A percentile compares a stretch with the other conserved stretches of the same genome.
These are phyloP conservation scores for Aspergillus sp. DNA, from an alignment of 2,329 filamentous ascomycete genomes.

Conservation along the genomic window DNA sequence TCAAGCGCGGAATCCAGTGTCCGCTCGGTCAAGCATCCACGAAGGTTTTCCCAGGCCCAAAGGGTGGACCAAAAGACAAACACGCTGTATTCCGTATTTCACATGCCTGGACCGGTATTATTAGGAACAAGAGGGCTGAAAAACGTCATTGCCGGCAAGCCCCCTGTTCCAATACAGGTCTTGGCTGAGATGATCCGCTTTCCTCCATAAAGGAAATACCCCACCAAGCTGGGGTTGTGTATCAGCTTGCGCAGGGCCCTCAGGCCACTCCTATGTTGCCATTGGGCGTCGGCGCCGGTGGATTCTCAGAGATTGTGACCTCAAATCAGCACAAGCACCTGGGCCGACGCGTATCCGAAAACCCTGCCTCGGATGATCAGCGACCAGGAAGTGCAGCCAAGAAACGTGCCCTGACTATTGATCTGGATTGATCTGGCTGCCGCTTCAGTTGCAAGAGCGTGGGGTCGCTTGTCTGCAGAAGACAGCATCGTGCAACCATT, in stretches of 20 bases:
- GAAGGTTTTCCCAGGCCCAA: constrained; percentile 5
- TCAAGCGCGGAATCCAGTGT: constrained; percentile 29
- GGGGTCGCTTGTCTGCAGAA: background rate
- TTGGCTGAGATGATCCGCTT: constrained; percentile 28
- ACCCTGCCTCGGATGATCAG: constrained; percentile 39
- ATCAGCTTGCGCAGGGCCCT: constrained; percentile 1
- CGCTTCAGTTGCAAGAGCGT: background rate
- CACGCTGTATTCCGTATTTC: constrained; percentile 24
- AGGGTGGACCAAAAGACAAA: constrained; percentile 16
- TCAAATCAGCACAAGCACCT: constrained; percentile 17
- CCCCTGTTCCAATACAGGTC: constrained; percentile 29
- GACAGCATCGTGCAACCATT: constrained; percentile 15
- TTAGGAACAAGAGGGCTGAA: constrained; percentile 29
- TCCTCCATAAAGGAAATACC: constrained; percentile 19
- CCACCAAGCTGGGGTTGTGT: constrained; percentile 13
- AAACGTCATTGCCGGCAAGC: constrained; percentile 35
- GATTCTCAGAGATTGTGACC: constrained; percentile 1
- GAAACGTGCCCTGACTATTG: constrained; percentile 27
- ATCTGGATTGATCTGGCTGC: constrained; percentile 9
- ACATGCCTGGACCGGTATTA: constrained; percentile 33
- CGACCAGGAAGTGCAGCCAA: constrained; percentile 33
- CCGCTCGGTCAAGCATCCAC: constrained; percentile 14
- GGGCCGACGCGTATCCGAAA: constrained; percentile 32
- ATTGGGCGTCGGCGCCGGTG: constrained; percentile 10
- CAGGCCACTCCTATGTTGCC: background rate